phyloP scores from a whole-genome alignment of 257 asterid species.

The Primulina huaijiensis region DNA sequence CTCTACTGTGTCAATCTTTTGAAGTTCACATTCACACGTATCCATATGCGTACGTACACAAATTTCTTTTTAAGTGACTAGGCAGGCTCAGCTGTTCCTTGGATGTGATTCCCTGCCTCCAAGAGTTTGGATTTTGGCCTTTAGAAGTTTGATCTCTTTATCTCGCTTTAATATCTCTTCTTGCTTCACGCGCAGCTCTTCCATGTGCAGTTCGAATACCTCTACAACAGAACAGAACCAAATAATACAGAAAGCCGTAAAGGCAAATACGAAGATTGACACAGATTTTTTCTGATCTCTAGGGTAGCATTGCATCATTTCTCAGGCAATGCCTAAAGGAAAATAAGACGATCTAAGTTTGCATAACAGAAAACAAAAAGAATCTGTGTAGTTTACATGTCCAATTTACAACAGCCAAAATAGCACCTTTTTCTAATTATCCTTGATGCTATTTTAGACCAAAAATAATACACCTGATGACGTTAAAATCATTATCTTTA shows the following conservation, averaged over 20 bases:
- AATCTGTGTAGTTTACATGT: not conserved
- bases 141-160: constrained; percentile 83
- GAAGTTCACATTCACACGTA: too few species aligned
- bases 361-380: not conserved
- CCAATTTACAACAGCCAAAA: not conserved
- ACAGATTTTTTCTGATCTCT: not conserved
- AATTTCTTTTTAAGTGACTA: not conserved
- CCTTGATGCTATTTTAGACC: not conserved
- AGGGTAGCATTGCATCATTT: not conserved
- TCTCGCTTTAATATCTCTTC: constrained; percentile 83
- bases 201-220: constrained; percentile 91
- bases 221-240: constrained; percentile 45
- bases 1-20: too few species aligned
- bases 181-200: constrained; percentile 86
- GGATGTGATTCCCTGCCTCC: constrained; percentile 66
- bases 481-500: not conserved
- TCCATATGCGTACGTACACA: constrained; percentile 24
- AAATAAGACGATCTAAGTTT: not conserved
- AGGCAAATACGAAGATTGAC: not conserved
- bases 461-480: not conserved
- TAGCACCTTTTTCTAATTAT: constrained; percentile 8
- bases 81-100: constrained; percentile 28
- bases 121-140: constrained; percentile 92
- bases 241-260: not conserved
- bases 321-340: not conserved